These are phyloP conservation scores for Solanum lycopersicoides DNA, from an alignment of 257 asterid species.

Conservation along the genomic window DNA sequence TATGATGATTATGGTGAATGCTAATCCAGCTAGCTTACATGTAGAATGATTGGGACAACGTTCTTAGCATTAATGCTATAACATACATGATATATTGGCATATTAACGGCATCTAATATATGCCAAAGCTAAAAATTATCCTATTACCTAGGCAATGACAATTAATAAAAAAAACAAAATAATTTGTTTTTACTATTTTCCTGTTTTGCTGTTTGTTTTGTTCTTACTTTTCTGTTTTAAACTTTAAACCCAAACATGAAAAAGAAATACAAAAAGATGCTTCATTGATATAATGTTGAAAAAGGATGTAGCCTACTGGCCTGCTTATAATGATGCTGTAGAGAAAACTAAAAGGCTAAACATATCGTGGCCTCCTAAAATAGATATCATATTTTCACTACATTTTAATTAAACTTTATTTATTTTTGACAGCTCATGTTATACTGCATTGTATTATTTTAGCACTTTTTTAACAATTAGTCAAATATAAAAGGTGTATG, in stretches of 20 bases:
- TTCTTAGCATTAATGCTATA: background rate
- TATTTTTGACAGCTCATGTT: rapidly evolving
- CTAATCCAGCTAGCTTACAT: background rate
- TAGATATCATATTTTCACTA: too few relatives aligned
- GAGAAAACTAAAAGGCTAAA: background rate
- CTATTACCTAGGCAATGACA: background rate
- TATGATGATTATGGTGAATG: background rate
- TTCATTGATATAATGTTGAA: background rate
- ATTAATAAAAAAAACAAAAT: too few relatives aligned
- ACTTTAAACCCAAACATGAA: background rate
- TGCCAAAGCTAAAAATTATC: background rate
- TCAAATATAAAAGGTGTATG: too few relatives aligned
- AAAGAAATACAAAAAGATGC: background rate
- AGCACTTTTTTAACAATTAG: too few relatives aligned
- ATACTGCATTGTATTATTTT: too few relatives aligned
- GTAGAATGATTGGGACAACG: background rate
- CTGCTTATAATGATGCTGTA: background rate
- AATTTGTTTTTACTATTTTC: too few relatives aligned
- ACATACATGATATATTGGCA: background rate
- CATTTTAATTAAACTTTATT: rapidly evolving
- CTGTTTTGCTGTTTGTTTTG: background rate
- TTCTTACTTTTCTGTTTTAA: background rate
- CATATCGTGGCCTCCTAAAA: too few relatives aligned
- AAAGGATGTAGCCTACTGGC: background rate
- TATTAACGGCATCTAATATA: background rate